Base-by-base conservation (phyloP, 163 green algal species). In the Chlorella variabilis region DNA sequence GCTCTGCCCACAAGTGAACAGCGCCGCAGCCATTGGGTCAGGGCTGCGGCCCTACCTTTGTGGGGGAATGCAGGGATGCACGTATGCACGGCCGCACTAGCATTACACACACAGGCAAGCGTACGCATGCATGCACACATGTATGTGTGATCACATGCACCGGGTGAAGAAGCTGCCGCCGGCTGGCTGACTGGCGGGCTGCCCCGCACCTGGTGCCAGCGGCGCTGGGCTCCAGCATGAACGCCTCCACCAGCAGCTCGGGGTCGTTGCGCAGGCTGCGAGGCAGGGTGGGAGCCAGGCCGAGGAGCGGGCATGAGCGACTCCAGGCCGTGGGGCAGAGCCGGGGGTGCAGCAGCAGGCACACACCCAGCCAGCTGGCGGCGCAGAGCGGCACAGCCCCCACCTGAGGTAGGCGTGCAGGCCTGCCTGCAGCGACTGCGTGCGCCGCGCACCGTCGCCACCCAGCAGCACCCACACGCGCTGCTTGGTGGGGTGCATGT, bases 381-480 rank as follows among this genome's bases (percentile, higher is more conserved):
- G 45, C 45, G 45, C 11, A n/a, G n/a, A 54, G 45, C 45, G 15
- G 45, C 45, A 54, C n/a, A 54, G 17, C 65, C 20, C 49, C 34
- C 65, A 49, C 71, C 71, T 56, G 25, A 75, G 76, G 62, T 75
- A 82, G 1, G 62, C 83, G 42, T 85, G 54, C 31, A 81, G 45
- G 1, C 70, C 83, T 49, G 48, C 73, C 54, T 71, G 36, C 45
- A 88, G 73, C 31, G 58, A 80, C 51, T 70, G 51, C 39, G 80
- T 51, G 73, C 78, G 77, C 45, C 62, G 58, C 25, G 71, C 38
- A 15, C 78, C 83, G 23, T 88, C 84, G 36, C 84, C 84, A 36
- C 84, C 79, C 48, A 80, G 82, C 56, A 88, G 63, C 31, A 88
- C 41, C 84, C 84, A 88, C 54, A 88, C 73, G 27, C 62, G 68